These are phyloP conservation scores for Microdochium bolleyi DNA, from an alignment of 2,329 filamentous ascomycete species.

Conservation along the genomic window DNA sequence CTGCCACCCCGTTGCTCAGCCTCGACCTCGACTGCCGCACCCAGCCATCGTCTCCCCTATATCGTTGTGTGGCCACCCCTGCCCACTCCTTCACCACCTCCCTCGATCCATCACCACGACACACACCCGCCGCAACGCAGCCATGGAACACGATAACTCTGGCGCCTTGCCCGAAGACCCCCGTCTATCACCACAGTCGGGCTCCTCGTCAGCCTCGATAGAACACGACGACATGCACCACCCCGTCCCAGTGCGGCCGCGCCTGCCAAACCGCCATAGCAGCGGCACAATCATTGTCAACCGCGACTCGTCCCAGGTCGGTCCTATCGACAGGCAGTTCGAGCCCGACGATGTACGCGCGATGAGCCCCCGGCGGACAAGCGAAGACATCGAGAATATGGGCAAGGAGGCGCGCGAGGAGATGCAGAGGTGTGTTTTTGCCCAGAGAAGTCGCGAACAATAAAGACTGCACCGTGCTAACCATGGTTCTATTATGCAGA, in stretches of 20 bases:
- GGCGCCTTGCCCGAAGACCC: background rate
- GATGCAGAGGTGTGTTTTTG: slow-evolving; percentile 41
- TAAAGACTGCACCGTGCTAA: background rate
- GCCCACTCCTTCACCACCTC: background rate
- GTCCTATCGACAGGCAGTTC: slow-evolving; percentile 65
- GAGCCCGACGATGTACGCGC: slow-evolving; percentile 83
- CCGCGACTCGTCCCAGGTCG: slow-evolving; percentile 65
- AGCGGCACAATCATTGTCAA: slow-evolving; percentile 79
- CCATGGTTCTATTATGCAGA: slow-evolving; percentile 36
- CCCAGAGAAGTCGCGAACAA: too few relatives aligned
- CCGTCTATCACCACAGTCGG: slow-evolving; percentile 9
- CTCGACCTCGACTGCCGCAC: background rate
- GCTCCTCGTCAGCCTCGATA: slow-evolving; percentile 20
- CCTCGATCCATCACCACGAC: background rate
- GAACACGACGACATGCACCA: slow-evolving; percentile 32
- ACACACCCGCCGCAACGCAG: background rate
- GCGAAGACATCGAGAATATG: slow-evolving; percentile 81
- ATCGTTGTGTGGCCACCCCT: background rate
- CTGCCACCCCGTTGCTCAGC: background rate
- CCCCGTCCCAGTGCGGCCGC: slow-evolving; percentile 52
- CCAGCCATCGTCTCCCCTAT: background rate
- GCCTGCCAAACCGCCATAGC: slow-evolving; percentile 65
- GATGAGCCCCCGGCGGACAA: slow-evolving; percentile 90
- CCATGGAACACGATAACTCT: background rate
- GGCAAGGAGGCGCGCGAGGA: slow-evolving; percentile 72